phyloP scores from a whole-genome alignment of 495 filamentous ascomycete genomes.

The Daldinia childiae region DNA sequence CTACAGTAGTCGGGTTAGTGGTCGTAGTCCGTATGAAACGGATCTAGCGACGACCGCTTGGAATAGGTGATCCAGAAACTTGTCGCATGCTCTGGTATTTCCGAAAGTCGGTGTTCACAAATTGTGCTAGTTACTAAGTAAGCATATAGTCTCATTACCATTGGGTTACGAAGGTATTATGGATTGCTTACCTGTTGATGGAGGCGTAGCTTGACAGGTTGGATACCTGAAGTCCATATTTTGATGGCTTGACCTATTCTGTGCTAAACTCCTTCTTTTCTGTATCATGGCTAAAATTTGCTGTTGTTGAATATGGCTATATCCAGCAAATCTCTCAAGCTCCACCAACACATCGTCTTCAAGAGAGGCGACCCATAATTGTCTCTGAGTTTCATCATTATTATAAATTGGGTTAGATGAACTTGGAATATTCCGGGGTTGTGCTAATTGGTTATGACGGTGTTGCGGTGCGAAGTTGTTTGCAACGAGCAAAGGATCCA shows the following conservation, averaged over 20 bases:
- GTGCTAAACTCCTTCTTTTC: slow-evolving; percentile 35
- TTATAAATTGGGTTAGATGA: slow-evolving; percentile 6
- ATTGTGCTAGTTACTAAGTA: slow-evolving; percentile 22
- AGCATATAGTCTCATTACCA: slow-evolving; percentile 9
- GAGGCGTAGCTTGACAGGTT: slow-evolving; percentile 33
- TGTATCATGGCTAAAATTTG: slow-evolving; percentile 39
- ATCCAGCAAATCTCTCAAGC: slow-evolving; percentile 38
- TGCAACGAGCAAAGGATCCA: slow-evolving; percentile 36
- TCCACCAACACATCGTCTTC: slow-evolving; percentile 38
- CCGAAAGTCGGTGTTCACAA: slow-evolving; percentile 28
- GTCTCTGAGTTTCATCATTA: slow-evolving; percentile 27
- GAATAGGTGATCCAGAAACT: slow-evolving; percentile 31
- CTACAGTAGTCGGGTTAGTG: not conserved
- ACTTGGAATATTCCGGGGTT: slow-evolving; percentile 8
- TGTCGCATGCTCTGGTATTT: slow-evolving; percentile 35
- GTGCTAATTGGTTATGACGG: slow-evolving; percentile 18
- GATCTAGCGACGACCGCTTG: slow-evolving; percentile 17
- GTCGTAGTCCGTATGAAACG: not conserved
- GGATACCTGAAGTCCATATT: slow-evolving; percentile 28
- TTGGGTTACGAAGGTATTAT: not conserved
- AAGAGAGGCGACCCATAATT: slow-evolving; percentile 35
- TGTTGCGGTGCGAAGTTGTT: slow-evolving; percentile 23
- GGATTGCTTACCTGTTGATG: slow-evolving; percentile 33
- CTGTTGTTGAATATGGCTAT: slow-evolving; percentile 41
- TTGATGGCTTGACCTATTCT: slow-evolving; percentile 20